These are phyloP conservation scores for Neurospora sp. DNA, from an alignment of 2,329 filamentous ascomycete genomes.

Conservation along the genomic window DNA sequence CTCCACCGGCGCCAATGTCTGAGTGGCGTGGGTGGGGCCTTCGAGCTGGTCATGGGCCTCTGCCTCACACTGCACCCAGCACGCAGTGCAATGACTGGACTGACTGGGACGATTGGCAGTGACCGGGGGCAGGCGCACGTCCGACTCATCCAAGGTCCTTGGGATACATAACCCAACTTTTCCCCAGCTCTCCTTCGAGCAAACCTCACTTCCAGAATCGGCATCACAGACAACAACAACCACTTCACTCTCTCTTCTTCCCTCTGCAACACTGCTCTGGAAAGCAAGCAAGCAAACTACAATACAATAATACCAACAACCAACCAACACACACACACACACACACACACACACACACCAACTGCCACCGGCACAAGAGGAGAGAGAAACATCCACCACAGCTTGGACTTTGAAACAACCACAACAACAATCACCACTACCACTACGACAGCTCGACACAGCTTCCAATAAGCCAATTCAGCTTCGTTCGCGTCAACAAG, in stretches of 20 bases:
- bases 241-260: slow-evolving; percentile 14
- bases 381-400: not conserved
- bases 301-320: slow-evolving; percentile 6
- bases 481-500: not conserved
- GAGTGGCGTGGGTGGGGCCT: slow-evolving; percentile 15
- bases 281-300: not conserved
- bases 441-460: slow-evolving; percentile 1
- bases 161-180: slow-evolving; percentile 17
- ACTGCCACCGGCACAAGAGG: not conserved
- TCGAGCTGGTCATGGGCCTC: slow-evolving; percentile 20
- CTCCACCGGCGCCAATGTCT: slow-evolving; percentile 15
- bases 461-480: not conserved
- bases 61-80: slow-evolving; percentile 8
- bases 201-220: slow-evolving; percentile 13
- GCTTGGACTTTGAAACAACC: not conserved
- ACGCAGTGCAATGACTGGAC: not conserved
- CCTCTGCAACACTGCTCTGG: not conserved
- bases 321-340: slow-evolving; percentile 3
- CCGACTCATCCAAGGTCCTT: slow-evolving; percentile 1
- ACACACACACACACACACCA: slow-evolving; percentile 3
- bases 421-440: not conserved
- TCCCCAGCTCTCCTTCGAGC: slow-evolving; percentile 14
- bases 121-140: not conserved
- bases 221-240: slow-evolving; percentile 13
- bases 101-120: not conserved